Percentiles rank a stretch among this genome's conserved stretches.
These are phyloP conservation scores for Eremothecium coryli DNA, from an alignment of 1,139 yeast species.

Conservation along the genomic window DNA sequence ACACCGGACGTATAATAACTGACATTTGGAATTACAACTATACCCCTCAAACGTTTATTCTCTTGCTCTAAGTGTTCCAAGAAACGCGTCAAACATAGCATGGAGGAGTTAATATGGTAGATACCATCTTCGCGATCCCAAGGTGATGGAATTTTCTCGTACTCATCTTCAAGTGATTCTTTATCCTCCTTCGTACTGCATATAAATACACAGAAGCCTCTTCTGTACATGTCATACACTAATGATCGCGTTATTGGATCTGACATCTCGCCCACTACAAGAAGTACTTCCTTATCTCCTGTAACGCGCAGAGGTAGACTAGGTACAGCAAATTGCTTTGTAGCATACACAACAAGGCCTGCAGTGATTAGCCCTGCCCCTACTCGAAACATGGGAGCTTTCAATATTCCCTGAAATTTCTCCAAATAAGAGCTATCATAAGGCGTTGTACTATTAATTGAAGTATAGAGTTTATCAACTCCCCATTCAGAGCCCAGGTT, in stretches of 20 bases:
- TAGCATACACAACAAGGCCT: slow-evolving; percentile 4
- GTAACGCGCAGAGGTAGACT: slow-evolving; percentile 18
- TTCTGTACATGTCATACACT: slow-evolving; percentile 29
- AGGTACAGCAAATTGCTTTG: slow-evolving; percentile 5
- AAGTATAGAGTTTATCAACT: too few relatives aligned
- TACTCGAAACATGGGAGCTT: not conserved
- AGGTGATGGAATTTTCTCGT: slow-evolving; percentile 7
- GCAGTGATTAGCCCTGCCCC: slow-evolving; percentile 6
- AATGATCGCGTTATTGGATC: slow-evolving; percentile 30
- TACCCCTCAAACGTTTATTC: slow-evolving; percentile 17
- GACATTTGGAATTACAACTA: slow-evolving; percentile 28
- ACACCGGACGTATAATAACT: slow-evolving; percentile 26
- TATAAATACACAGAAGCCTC: slow-evolving; percentile 27
- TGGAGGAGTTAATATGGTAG: slow-evolving; percentile 18
- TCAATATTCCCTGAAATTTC: not conserved
- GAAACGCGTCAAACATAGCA: slow-evolving; percentile 18
- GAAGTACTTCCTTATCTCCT: slow-evolving; percentile 19
- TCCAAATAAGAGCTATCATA: not conserved
- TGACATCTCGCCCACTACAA: slow-evolving; percentile 29
- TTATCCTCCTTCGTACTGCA: slow-evolving; percentile 23
- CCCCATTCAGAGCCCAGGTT: not conserved
- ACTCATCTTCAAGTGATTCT: slow-evolving; percentile 16
- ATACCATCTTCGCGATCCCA: slow-evolving; percentile 25
- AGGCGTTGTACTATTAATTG: too few relatives aligned
- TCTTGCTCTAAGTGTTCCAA: slow-evolving; percentile 13